These are phyloP conservation scores for Fusarium sambucinum DNA, from an alignment of 2,329 filamentous ascomycete species.

Conservation along the genomic window DNA sequence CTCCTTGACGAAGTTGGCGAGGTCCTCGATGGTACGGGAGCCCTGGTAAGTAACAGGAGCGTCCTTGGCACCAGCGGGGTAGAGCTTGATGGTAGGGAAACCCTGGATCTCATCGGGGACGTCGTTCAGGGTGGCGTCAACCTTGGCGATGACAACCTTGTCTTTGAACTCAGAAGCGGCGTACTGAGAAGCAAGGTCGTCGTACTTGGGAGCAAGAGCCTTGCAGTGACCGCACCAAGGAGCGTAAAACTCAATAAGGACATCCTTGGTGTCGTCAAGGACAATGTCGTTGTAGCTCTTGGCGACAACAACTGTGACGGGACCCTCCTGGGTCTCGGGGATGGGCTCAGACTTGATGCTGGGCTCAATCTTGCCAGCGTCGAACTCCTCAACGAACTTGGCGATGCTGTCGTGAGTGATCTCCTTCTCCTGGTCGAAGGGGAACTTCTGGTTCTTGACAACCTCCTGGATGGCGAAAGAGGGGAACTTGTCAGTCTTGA, in stretches of 20 bases:
- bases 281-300: constrained; percentile 94
- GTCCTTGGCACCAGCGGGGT: constrained; percentile 88
- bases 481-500: constrained; percentile 94
- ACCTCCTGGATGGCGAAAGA: constrained; percentile 98
- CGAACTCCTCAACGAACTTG: constrained; percentile 87
- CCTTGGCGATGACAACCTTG: constrained; percentile 94
- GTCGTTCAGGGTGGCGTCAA: constrained; percentile 96
- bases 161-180: constrained; percentile 81
- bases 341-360: constrained; percentile 99
- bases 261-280: constrained; percentile 94
- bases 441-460: constrained; percentile 96
- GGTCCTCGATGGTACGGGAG: constrained; percentile 88
- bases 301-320: constrained; percentile 89
- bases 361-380: constrained; percentile 88
- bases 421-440: constrained; percentile 86
- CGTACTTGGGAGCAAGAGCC: constrained; percentile 95
- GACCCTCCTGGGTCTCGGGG: constrained; percentile 90
- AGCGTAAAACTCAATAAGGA: constrained; percentile 97
- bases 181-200: constrained; percentile 86
- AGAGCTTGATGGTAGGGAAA: constrained; percentile 99
- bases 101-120: constrained; percentile 96
- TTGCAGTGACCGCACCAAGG: constrained; percentile 99
- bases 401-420: constrained; percentile 78
- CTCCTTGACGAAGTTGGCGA: constrained; percentile 92
- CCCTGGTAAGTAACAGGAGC: constrained; percentile 88